A percentile compares a stretch with the other conserved stretches of the same genome.
Evolutionary conservation across 75 land plant genomes (phyloP).

Genomic region (Picea sitchensis): DNA sequence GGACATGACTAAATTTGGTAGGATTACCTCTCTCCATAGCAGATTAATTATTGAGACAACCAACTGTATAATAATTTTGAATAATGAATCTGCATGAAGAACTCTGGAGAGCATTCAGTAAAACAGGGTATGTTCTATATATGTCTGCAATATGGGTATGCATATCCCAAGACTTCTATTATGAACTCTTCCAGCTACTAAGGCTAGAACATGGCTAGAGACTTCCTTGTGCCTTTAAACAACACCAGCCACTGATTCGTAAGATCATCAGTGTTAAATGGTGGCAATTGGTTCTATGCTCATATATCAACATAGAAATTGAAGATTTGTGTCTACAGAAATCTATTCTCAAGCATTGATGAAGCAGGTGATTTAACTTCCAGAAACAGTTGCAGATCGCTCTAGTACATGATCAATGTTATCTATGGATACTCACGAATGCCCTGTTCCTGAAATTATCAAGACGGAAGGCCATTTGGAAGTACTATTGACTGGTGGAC

Average conservation of each 20-base stretch:
- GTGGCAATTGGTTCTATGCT: too few relatives aligned
- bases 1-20: conserved; percentile 30
- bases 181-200: too few relatives aligned
- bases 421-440: conserved; percentile 84
- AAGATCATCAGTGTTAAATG: too few relatives aligned
- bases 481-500: conserved; percentile 90
- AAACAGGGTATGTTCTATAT: not conserved
- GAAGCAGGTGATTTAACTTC: conserved; percentile 34
- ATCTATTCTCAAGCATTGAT: too few relatives aligned
- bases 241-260: too few relatives aligned
- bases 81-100: not conserved
- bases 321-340: too few relatives aligned
- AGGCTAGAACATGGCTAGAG: too few relatives aligned
- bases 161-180: not conserved
- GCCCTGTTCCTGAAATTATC: conserved; percentile 70
- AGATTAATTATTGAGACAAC: conserved; percentile 17
- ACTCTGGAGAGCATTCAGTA: not conserved
- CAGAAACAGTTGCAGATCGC: conserved; percentile 77
- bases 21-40: conserved; percentile 33
- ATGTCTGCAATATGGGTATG: not conserved
- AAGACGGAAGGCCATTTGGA: conserved; percentile 78
- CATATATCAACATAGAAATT: too few relatives aligned
- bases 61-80: not conserved
- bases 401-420: conserved; percentile 79
- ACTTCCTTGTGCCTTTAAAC: too few relatives aligned